Evolutionary conservation across 306 rosid genomes (phyloP).

Genomic region (Cicer bijugum): DNA sequence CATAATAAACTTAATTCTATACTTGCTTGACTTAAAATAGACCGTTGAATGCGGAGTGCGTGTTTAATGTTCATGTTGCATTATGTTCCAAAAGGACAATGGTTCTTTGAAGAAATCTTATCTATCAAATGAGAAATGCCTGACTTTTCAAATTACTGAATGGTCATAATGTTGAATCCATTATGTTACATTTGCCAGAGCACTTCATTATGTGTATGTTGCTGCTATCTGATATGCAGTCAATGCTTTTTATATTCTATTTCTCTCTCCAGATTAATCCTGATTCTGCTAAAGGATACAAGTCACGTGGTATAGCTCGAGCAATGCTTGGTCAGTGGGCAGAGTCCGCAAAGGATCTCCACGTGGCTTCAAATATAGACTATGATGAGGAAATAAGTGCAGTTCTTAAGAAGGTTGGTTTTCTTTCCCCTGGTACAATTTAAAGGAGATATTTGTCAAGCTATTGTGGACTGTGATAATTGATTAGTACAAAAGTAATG

Average conservation of each 20-base stretch:
- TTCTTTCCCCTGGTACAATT: conserved; percentile 27
- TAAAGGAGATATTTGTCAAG: background rate
- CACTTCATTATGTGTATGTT: background rate
- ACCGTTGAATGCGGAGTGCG: background rate
- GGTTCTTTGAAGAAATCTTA: background rate
- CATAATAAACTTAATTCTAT: conserved; percentile 21
- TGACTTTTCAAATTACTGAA: background rate
- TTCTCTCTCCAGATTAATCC: conserved; percentile 71
- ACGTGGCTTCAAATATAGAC: conserved; percentile 79
- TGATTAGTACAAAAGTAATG: background rate
- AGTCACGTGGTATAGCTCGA: conserved; percentile 83
- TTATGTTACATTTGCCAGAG: conserved; percentile 9
- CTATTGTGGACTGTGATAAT: background rate
- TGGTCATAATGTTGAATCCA: background rate
- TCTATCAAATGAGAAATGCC: background rate
- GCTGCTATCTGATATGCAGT: background rate
- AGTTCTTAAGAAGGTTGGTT: conserved; percentile 79
- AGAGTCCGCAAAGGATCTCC: conserved; percentile 92
- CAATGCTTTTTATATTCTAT: conserved; percentile 23
- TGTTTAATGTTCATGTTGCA: conserved; percentile 19
- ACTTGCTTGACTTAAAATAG: conserved; percentile 20
- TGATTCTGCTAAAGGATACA: conserved; percentile 93
- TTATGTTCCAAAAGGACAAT: background rate
- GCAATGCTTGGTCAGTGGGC: conserved; percentile 91
- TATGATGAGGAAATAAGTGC: conserved; percentile 84